Percentiles rank a stretch among this genome's conserved stretches.
Evolutionary conservation across 2,329 filamentous ascomycete species (phyloP).

Genomic region (Elsinoe ampelina): DNA sequence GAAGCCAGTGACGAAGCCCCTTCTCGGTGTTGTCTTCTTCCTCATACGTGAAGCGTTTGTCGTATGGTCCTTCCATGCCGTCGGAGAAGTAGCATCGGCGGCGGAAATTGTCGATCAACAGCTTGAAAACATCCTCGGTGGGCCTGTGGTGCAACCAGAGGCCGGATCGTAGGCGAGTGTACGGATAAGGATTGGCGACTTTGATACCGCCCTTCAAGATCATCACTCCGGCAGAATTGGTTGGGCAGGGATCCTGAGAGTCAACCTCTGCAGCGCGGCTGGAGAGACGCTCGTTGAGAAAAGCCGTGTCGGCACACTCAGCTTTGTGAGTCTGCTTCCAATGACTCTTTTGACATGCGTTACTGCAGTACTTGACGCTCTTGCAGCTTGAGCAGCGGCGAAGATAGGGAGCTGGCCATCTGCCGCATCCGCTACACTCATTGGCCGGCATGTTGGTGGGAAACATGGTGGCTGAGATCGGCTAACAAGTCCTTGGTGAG

Average conservation of each 20-base stretch:
- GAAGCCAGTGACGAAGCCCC: not conserved
- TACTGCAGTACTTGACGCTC: conserved; percentile 24
- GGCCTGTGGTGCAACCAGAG: conserved; percentile 20
- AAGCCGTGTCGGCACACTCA: not conserved
- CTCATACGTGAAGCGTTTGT: not conserved
- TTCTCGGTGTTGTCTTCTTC: not conserved
- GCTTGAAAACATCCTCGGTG: conserved; percentile 18
- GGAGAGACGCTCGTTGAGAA: not conserved
- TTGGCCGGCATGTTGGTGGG: too few relatives aligned
- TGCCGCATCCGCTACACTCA: not conserved
- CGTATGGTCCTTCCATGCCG: not conserved
- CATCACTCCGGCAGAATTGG: not conserved
- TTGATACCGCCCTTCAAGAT: not conserved
- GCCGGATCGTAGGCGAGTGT: conserved; percentile 5
- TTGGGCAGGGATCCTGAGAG: conserved; percentile 7
- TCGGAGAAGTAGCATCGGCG: not conserved
- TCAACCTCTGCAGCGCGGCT: not conserved
- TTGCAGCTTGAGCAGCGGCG: conserved; percentile 25
- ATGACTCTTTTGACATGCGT: conserved; percentile 27
- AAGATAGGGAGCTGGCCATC: not conserved
- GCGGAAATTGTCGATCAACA: conserved; percentile 21
- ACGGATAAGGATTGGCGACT: conserved; percentile 1
- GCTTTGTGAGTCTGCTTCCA: conserved; percentile 15
- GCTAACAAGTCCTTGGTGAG: too few relatives aligned
- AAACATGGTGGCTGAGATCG: too few relatives aligned